Evolutionary conservation across 225 moss, liverwort and hornwort genomes (phyloP).

Genomic region (Takakia lepidozioides): DNA sequence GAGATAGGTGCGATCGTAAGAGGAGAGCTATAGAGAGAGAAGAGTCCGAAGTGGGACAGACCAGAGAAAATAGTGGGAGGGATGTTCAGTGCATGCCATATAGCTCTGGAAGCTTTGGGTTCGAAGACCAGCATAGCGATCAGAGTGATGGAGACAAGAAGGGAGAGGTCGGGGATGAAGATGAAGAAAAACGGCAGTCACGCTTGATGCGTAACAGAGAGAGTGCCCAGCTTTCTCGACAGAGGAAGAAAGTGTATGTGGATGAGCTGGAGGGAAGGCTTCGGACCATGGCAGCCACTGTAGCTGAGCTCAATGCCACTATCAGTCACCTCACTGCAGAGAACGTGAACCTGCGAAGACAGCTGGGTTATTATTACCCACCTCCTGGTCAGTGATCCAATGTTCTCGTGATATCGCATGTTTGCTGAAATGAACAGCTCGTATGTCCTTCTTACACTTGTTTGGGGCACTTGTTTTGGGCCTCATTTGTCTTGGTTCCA

Average conservation of each 20-base stretch:
- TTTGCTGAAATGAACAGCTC: too few species aligned
- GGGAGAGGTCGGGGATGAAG: slow-evolving; percentile 25
- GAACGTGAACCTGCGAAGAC: slow-evolving; percentile 57
- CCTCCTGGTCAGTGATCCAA: slow-evolving; percentile 27
- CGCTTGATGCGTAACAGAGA: slow-evolving; percentile 41
- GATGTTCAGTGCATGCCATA: too few species aligned
- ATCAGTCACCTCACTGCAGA: slow-evolving; percentile 53
- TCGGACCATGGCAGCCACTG: slow-evolving; percentile 49
- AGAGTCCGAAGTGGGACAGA: slow-evolving; percentile 11
- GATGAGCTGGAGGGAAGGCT: slow-evolving; percentile 59
- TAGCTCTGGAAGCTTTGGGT: slow-evolving; percentile 10
- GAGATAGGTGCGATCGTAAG: slow-evolving; percentile 19
- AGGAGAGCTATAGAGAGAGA: slow-evolving; percentile 8
- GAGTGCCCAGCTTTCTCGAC: slow-evolving; percentile 49
- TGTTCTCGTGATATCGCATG: too few species aligned
- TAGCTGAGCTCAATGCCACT: slow-evolving; percentile 55
- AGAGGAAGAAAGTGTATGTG: slow-evolving; percentile 56
- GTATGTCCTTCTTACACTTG: too few species aligned
- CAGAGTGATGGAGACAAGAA: slow-evolving; percentile 30
- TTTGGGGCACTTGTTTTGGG: too few species aligned
- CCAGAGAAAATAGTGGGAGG: slow-evolving; percentile 15
- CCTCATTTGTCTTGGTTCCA: too few species aligned
- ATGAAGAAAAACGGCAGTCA: slow-evolving; percentile 38
- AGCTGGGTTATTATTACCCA: slow-evolving; percentile 53
- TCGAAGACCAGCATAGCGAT: slow-evolving; percentile 40